Evolutionary conservation across 257 asterid species (phyloP), one percentile per base, ranked within the genome.

Genomic region (Nicotiana otophora): DNA sequence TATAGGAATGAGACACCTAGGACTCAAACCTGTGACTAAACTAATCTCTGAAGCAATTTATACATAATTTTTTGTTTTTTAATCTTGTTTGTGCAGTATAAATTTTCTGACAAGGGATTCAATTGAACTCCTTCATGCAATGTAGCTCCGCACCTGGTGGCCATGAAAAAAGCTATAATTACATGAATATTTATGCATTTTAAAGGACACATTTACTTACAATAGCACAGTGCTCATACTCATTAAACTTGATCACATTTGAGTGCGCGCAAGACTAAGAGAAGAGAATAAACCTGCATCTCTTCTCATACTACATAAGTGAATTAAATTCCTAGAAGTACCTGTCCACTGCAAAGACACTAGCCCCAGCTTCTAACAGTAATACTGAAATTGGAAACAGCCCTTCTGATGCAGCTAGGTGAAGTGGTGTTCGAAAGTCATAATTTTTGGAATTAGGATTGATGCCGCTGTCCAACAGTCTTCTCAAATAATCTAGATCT

Each of bases 361-460:
- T 92, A 30, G 96, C 95, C 63, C 97, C 96, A 9, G 85, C 82
- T 83, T 90, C 93, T 39, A 93, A 72, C 51, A 93, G 96, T 69
- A 88, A 53, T 48, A 82, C 83, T 78, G 88, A 82, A 72, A 64
- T 85, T 39, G 80, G 68, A 82, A 68, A 86, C 70, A 90, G 48
- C n/a, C 93, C 97, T 82, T 92, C 92, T 67, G 96, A 89, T 65
- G 96, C 92, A 83, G 96, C 93, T 69, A 93, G 31, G 72, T 93
- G 97, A 54, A 93, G 90, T 23, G 97, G 95, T 5, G 96, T 90
- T 76, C 95, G 84, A 36, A 85, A 88, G 64, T 92, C 93, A 77
- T 90, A 93, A 75, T 89, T 90, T 84, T 85, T 92, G 82, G 96
- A 88, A 84, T 93, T 93, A 0, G 97, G 95, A 89, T 93, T 89